Percentiles rank a stretch among this genome's conserved stretches.
Evolutionary conservation across 768 basidiomycete species (phyloP).

Genomic region (Suillus bovinus): DNA sequence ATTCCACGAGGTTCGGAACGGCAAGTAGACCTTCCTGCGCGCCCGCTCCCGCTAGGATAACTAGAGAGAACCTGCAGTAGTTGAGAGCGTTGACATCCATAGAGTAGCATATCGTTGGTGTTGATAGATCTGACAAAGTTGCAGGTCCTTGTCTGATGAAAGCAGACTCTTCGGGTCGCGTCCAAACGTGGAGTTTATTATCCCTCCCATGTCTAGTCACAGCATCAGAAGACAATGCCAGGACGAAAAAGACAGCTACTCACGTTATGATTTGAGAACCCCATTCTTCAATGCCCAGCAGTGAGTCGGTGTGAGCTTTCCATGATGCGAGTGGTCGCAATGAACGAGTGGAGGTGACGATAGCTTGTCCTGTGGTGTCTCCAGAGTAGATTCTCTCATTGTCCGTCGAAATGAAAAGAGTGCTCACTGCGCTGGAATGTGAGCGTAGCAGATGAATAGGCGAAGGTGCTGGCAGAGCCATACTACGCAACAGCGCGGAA

Average conservation of each 20-base stretch:
- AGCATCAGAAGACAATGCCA: not conserved
- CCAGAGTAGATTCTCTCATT: too few species aligned
- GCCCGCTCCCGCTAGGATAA: conserved; percentile 30
- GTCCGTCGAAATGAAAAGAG: too few species aligned
- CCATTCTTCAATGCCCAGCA: too few species aligned
- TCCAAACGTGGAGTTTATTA: conserved; percentile 83
- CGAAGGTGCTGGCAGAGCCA: conserved; percentile 39
- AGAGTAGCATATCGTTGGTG: conserved; percentile 59
- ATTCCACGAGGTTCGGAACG: conserved; percentile 87
- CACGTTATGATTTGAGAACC: too few species aligned
- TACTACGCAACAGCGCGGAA: too few species aligned
- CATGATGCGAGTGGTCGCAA: conserved; percentile 50
- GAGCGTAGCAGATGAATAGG: conserved; percentile 77
- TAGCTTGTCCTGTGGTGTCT: too few species aligned
- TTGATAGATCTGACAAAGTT: conserved; percentile 45
- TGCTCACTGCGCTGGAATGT: conserved; percentile 42
- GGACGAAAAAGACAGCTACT: too few species aligned
- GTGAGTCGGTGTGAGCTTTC: too few species aligned
- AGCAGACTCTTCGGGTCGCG: conserved; percentile 46
- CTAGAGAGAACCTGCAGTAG: conserved; percentile 86
- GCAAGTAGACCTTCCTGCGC: conserved; percentile 57
- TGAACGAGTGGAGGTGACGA: conserved; percentile 34
- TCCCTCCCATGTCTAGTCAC: conserved; percentile 73
- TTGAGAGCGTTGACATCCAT: conserved; percentile 93
- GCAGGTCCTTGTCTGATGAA: conserved; percentile 56